These are phyloP conservation scores for Penicillium samsonianum DNA, from an alignment of 495 filamentous ascomycete species.

Conservation along the genomic window DNA sequence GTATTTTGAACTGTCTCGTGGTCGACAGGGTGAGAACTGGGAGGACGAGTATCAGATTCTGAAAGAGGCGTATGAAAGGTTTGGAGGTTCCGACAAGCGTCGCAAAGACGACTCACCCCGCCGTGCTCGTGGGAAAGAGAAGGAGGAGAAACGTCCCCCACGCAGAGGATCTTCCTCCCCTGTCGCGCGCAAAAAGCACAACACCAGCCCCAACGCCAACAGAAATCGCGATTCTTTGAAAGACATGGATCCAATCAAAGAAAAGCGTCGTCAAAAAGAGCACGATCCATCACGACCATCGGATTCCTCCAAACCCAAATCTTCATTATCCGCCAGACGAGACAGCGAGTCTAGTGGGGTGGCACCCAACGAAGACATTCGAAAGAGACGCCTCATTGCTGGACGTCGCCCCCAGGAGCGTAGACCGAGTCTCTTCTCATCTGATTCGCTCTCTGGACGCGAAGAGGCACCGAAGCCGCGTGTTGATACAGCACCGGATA, in stretches of 20 bases:
- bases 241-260: constrained; percentile 31
- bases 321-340: constrained; percentile 26
- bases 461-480: constrained; percentile 40
- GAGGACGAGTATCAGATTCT: constrained; percentile 83
- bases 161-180: constrained; percentile 54
- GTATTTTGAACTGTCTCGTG: constrained; percentile 82
- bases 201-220: constrained; percentile 35
- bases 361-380: constrained; percentile 39
- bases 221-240: constrained; percentile 34
- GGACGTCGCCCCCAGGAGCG: constrained; percentile 47
- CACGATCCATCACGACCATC: constrained; percentile 35
- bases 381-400: constrained; percentile 46
- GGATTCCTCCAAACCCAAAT: constrained; percentile 32
- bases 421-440: constrained; percentile 41
- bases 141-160: constrained; percentile 48
- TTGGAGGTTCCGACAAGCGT: constrained; percentile 43
- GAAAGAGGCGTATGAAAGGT: constrained; percentile 74
- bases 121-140: constrained; percentile 59
- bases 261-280: constrained; percentile 42
- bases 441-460: constrained; percentile 45
- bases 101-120: constrained; percentile 52
- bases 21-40: constrained; percentile 83
- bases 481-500: constrained; percentile 36
- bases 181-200: constrained; percentile 45
- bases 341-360: constrained; percentile 38